Evolutionary conservation across 768 basidiomycete species (phyloP).

Genomic region (Termitomyces sp.): DNA sequence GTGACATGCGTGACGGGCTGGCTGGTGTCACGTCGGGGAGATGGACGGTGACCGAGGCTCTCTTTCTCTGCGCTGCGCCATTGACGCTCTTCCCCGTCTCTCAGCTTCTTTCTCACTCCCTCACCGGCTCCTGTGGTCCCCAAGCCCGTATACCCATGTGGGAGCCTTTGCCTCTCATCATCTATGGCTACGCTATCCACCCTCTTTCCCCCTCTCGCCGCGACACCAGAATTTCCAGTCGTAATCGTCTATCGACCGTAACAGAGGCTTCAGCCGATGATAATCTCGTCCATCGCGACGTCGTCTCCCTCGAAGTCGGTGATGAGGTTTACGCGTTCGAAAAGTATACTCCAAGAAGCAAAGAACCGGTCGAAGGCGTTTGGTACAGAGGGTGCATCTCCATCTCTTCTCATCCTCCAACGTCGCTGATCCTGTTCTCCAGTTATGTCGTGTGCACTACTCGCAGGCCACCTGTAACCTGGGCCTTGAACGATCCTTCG

Average conservation of each 20-base stretch:
- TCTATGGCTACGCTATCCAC: constrained; percentile 91
- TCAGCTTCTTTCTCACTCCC: neutral
- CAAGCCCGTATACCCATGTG: constrained; percentile 33
- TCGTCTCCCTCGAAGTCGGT: constrained; percentile 88
- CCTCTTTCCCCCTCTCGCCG: constrained; percentile 76
- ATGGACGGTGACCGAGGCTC: neutral
- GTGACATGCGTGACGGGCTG: constrained; percentile 2
- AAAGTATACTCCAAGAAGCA: constrained; percentile 72
- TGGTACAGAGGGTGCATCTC: constrained; percentile 91
- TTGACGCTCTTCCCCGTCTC: neutral
- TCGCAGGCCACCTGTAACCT: constrained; percentile 67
- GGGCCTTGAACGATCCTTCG: constrained; percentile 62
- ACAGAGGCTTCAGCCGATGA: constrained; percentile 67
- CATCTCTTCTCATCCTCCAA: constrained; percentile 1
- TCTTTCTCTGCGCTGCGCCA: neutral
- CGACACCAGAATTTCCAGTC: constrained; percentile 61
- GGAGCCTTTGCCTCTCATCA: constrained; percentile 60
- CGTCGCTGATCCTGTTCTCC: constrained; percentile 9
- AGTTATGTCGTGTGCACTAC: constrained; percentile 89
- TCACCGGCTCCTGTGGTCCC: neutral
- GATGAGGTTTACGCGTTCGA: constrained; percentile 98
- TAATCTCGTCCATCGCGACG: constrained; percentile 63
- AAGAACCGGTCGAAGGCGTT: constrained; percentile 67
- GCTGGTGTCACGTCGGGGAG: neutral
- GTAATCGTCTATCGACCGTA: constrained; percentile 58